Evolutionary conservation across 1,139 yeast species (phyloP).

Genomic region (Yamadazyma sp.): DNA sequence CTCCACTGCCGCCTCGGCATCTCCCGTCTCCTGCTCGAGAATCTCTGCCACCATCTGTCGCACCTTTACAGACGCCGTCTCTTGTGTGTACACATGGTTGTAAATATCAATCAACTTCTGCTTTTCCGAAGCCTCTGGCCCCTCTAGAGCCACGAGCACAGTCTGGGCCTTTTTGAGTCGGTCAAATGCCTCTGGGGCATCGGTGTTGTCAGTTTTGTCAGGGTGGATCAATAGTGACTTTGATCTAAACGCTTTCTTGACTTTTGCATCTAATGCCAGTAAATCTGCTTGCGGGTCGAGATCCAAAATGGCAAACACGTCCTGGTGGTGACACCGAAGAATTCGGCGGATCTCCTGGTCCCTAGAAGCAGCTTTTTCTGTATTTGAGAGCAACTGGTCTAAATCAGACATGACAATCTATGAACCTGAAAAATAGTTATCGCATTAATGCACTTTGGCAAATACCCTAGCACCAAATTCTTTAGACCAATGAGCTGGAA

Average conservation of each 20-base stretch:
- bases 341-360: constrained; percentile 61
- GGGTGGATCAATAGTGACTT: constrained; percentile 70
- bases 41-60: constrained; percentile 18
- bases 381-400: constrained; percentile 33
- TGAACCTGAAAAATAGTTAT: background rate
- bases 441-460: background rate
- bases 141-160: too few relatives aligned
- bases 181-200: constrained; percentile 67
- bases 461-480: background rate
- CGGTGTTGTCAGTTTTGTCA: constrained; percentile 55
- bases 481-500: constrained; percentile 25
- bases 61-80: constrained; percentile 15
- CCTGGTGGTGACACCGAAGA: constrained; percentile 44
- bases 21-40: constrained; percentile 34
- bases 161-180: constrained; percentile 40
- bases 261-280: constrained; percentile 30
- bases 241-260: constrained; percentile 52
- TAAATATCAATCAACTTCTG: constrained; percentile 36
- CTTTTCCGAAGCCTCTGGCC: constrained; percentile 29
- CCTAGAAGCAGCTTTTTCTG: constrained; percentile 37
- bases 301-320: constrained; percentile 53
- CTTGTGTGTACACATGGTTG: constrained; percentile 37
- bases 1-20: constrained; percentile 15
- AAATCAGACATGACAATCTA: constrained; percentile 21
- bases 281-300: constrained; percentile 41